Conservation (phyloP, 1,284 basidiomycete genomes). For the Schizopora paradoxa region DNA sequence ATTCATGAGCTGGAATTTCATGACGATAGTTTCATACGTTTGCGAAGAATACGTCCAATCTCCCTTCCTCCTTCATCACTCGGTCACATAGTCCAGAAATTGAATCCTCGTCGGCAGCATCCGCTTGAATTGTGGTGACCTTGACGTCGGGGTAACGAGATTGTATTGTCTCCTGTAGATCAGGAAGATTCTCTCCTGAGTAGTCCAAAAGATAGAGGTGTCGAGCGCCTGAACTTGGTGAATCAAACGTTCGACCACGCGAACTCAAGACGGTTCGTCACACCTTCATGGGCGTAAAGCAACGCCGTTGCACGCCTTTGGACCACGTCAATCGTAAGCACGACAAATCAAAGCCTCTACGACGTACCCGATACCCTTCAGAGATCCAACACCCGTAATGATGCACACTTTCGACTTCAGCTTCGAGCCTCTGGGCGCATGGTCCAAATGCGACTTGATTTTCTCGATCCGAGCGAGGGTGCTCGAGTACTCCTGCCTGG, state of each 20-base stretch:
- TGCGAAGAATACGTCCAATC: conserved; percentile 90
- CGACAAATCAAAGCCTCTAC: conserved; percentile 10
- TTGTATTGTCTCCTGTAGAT: conserved; percentile 65
- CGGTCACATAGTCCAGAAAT: conserved; percentile 67
- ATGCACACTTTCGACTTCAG: conserved; percentile 84
- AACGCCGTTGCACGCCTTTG: conserved; percentile 71
- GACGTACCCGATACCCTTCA: conserved; percentile 79
- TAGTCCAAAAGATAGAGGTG: conserved; percentile 86
- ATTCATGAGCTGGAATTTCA: not conserved
- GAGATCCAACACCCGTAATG: conserved; percentile 81
- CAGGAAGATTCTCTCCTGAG: conserved; percentile 62
- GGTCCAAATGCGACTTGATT: conserved; percentile 67
- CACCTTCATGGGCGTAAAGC: conserved; percentile 79
- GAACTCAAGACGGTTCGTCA: conserved; percentile 3
- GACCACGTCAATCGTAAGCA: conserved; percentile 14
- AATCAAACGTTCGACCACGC: conserved; percentile 5
- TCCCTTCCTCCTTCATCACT: conserved; percentile 75
- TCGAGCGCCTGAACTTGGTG: conserved; percentile 55
- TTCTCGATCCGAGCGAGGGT: conserved; percentile 61
- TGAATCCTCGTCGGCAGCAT: conserved; percentile 77
- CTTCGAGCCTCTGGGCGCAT: conserved; percentile 47
- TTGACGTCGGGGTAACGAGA: conserved; percentile 73
- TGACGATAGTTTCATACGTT: conserved; percentile 53
- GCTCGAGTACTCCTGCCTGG: conserved; percentile 46
- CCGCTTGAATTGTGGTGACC: conserved; percentile 67